Conservation (phyloP, 2,329 filamentous ascomycete genomes). For the Xenosphaeropsis pyriputrescens region DNA sequence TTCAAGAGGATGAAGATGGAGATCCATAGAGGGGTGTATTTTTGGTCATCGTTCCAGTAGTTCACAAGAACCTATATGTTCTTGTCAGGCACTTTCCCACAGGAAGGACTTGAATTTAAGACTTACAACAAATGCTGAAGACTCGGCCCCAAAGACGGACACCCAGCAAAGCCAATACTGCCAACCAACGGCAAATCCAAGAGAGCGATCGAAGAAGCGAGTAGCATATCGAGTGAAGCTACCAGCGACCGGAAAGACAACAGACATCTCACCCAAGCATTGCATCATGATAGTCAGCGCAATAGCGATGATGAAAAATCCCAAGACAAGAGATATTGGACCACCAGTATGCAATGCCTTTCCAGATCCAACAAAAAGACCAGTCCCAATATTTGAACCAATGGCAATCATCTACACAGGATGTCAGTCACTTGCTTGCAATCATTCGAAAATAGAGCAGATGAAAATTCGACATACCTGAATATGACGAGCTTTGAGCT, state of each 20-base stretch:
- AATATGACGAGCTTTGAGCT: background rate
- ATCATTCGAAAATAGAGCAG: background rate
- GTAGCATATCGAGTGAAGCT: conserved; percentile 15
- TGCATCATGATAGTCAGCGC: conserved; percentile 31
- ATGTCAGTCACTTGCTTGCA: too few relatives aligned
- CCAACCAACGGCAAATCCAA: conserved; percentile 65
- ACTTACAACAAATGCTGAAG: conserved; percentile 41
- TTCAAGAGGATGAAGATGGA: conserved; percentile 56
- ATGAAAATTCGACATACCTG: background rate
- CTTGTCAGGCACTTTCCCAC: background rate
- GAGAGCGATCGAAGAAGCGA: conserved; percentile 24
- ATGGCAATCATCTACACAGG: conserved; percentile 3
- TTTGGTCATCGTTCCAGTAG: conserved; percentile 48
- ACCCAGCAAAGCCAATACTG: conserved; percentile 42
- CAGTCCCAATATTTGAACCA: conserved; percentile 5
- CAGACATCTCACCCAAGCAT: conserved; percentile 52
- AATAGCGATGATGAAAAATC: conserved; percentile 40
- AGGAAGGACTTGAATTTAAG: background rate
- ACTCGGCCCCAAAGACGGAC: conserved; percentile 58
- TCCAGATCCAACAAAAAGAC: conserved; percentile 24
- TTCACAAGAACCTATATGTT: conserved; percentile 43
- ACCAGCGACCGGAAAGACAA: conserved; percentile 9
- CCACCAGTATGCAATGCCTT: conserved; percentile 44
- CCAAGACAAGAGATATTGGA: conserved; percentile 46
- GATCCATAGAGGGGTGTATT: conserved; percentile 48